These are phyloP conservation scores for Sungouiella blattae DNA, from an alignment of 805 yeast species.

Conservation along the genomic window DNA sequence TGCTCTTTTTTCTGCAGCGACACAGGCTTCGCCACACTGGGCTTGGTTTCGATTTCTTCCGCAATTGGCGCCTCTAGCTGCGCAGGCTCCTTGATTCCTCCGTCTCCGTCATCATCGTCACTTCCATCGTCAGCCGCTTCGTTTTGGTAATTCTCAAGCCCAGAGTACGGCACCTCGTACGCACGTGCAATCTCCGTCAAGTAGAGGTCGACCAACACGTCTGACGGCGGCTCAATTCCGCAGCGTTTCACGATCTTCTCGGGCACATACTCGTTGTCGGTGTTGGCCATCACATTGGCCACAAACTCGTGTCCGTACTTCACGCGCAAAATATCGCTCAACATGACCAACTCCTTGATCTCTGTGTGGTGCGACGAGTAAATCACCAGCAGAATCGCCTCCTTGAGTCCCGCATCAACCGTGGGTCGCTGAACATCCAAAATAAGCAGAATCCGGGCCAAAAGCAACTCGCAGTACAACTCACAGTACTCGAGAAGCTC, in stretches of 20 bases:
- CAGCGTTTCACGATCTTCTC: slow-evolving; percentile 64
- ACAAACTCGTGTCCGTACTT: slow-evolving; percentile 71
- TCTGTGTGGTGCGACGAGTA: slow-evolving; percentile 73
- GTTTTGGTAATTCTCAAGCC: slow-evolving; percentile 34
- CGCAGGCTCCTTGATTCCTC: slow-evolving; percentile 20
- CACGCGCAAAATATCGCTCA: slow-evolving; percentile 58
- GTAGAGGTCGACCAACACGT: slow-evolving; percentile 63
- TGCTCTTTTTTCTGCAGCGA: slow-evolving; percentile 22
- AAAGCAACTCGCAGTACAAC: slow-evolving; percentile 73
- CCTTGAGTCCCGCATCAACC: slow-evolving; percentile 62
- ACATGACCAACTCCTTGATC: slow-evolving; percentile 60
- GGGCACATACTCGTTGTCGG: slow-evolving; percentile 50
- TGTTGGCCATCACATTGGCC: slow-evolving; percentile 49
- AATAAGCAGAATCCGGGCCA: slow-evolving; percentile 69
- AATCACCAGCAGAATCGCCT: slow-evolving; percentile 68
- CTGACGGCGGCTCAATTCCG: slow-evolving; percentile 62
- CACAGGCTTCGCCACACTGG: slow-evolving; percentile 19
- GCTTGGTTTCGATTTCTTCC: slow-evolving; percentile 9
- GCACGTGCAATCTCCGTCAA: slow-evolving; percentile 78
- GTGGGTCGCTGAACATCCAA: slow-evolving; percentile 38
- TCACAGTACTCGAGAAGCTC: slow-evolving; percentile 79
- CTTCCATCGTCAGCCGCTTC: slow-evolving; percentile 20
- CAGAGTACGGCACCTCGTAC: slow-evolving; percentile 71
- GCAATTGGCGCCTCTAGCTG: slow-evolving; percentile 15
- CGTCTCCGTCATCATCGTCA: slow-evolving; percentile 27